A percentile compares a stretch with the other conserved stretches of the same genome.
Conservation (phyloP, 1,284 basidiomycete species). For the Pyrrhoderma lamaoense region DNA sequence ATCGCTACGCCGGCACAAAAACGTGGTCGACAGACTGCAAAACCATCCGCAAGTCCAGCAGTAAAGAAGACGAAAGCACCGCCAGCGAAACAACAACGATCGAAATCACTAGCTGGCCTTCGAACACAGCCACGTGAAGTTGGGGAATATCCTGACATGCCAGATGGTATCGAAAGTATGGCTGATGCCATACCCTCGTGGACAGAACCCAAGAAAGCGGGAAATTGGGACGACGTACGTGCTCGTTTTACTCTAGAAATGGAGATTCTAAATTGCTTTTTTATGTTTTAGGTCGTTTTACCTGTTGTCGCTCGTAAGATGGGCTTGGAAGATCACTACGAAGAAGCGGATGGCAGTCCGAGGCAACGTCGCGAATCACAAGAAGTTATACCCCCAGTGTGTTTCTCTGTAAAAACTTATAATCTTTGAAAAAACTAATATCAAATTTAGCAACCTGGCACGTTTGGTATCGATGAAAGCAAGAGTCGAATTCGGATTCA, state of each 20-base stretch:
- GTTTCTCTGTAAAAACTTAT: constrained; percentile 15
- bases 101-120: constrained; percentile 27
- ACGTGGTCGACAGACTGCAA: constrained; percentile 25
- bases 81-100: constrained; percentile 23
- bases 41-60: constrained; percentile 32
- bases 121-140: constrained; percentile 27
- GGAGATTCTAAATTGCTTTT: neutral
- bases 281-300: constrained; percentile 42
- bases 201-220: constrained; percentile 61
- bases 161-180: constrained; percentile 39
- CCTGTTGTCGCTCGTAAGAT: constrained; percentile 79
- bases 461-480: constrained; percentile 64
- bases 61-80: constrained; percentile 32
- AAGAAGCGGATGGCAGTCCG: constrained; percentile 55
- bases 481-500: constrained; percentile 43
- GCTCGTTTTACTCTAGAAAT: neutral
- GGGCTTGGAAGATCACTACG: constrained; percentile 62
- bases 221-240: constrained; percentile 75
- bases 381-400: constrained; percentile 40
- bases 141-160: constrained; percentile 54
- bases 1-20: constrained; percentile 14
- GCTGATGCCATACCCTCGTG: constrained; percentile 67
- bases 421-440: constrained; percentile 11
- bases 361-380: constrained; percentile 36
- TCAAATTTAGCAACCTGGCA: constrained; percentile 63